A percentile compares a stretch with the other conserved stretches of the same genome.
Evolutionary conservation across 768 basidiomycete species (phyloP).

Genomic region (Suillus weaverae): DNA sequence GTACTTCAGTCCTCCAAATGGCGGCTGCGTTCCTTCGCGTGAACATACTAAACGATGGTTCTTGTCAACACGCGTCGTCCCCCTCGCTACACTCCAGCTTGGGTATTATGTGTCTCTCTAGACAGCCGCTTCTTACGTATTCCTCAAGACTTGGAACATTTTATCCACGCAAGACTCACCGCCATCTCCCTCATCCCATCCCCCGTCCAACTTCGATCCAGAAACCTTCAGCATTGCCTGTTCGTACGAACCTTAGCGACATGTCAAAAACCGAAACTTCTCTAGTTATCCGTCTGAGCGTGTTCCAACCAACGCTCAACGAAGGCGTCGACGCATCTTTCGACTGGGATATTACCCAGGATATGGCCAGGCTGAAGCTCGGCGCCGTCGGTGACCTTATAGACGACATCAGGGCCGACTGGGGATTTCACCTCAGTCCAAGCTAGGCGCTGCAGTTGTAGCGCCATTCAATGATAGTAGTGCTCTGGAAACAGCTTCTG

Average conservation of each 20-base stretch:
- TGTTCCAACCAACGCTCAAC: slow-evolving; percentile 40
- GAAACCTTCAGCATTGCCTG: slow-evolving; percentile 48
- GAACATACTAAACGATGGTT: too few relatives aligned
- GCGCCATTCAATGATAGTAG: slow-evolving; percentile 64
- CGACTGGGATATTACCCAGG: slow-evolving; percentile 73
- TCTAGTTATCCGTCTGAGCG: slow-evolving; percentile 39
- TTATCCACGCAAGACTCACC: slow-evolving; percentile 40
- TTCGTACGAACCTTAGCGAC: slow-evolving; percentile 38
- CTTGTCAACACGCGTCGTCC: too few relatives aligned
- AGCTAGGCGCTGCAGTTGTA: slow-evolving; percentile 48
- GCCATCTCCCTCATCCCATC: slow-evolving; percentile 34
- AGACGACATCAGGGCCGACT: slow-evolving; percentile 54
- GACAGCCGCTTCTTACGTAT: slow-evolving; percentile 17
- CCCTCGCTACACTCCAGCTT: too few relatives aligned
- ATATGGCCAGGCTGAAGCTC: slow-evolving; percentile 72
- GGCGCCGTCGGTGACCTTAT: slow-evolving; percentile 50
- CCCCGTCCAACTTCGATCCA: slow-evolving; percentile 35
- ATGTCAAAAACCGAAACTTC: slow-evolving; percentile 17
- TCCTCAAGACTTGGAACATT: slow-evolving; percentile 49
- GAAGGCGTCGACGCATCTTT: slow-evolving; percentile 60
- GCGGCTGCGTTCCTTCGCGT: too few relatives aligned
- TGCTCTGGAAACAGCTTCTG: slow-evolving; percentile 72
- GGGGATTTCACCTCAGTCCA: slow-evolving; percentile 69
- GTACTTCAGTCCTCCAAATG: too few relatives aligned
- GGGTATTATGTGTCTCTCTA: too few relatives aligned